These are phyloP conservation scores for Calocybe cyanea DNA, from an alignment of 768 basidiomycete species.

Conservation along the genomic window DNA sequence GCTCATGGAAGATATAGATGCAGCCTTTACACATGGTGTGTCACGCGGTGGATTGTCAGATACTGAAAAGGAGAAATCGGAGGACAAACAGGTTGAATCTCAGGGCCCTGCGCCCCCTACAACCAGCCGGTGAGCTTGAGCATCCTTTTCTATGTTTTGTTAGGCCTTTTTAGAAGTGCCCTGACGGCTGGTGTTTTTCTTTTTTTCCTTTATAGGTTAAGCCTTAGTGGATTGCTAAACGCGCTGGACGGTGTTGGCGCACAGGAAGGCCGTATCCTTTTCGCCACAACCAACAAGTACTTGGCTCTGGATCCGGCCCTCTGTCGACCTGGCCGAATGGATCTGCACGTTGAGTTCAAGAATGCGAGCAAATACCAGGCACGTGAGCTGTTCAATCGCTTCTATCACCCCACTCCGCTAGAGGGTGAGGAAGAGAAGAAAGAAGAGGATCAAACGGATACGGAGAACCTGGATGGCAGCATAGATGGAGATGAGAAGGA, in stretches of 20 bases:
- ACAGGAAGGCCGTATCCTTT: conserved; percentile 65
- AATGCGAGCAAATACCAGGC: conserved; percentile 58
- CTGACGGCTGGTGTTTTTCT: no score
- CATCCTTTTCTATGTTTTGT: not conserved
- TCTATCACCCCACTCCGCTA: conserved; percentile 42
- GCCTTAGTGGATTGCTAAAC: conserved; percentile 64
- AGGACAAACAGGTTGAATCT: conserved; percentile 2
- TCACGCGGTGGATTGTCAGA: conserved; percentile 17
- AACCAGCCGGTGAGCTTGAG: conserved; percentile 15
- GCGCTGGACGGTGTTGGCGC: conserved; percentile 67
- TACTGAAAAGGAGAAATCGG: not conserved
- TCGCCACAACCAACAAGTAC: conserved; percentile 71
- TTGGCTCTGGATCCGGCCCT: conserved; percentile 58
- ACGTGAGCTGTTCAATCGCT: conserved; percentile 52
- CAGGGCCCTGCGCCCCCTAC: not conserved
- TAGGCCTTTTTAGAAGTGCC: no score
- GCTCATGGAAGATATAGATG: conserved; percentile 75
- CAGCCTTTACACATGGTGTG: conserved; percentile 42
- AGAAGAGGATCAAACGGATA: not conserved
- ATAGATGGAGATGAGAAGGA: no score
- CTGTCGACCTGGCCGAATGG: conserved; percentile 65
- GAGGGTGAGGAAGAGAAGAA: conserved; percentile 10
- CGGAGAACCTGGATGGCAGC: no score
- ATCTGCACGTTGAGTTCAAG: conserved; percentile 62
- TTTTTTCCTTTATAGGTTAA: conserved; percentile 30